phyloP scores from a whole-genome alignment of 441 rosid genomes.

The Macaranga tanarius region DNA sequence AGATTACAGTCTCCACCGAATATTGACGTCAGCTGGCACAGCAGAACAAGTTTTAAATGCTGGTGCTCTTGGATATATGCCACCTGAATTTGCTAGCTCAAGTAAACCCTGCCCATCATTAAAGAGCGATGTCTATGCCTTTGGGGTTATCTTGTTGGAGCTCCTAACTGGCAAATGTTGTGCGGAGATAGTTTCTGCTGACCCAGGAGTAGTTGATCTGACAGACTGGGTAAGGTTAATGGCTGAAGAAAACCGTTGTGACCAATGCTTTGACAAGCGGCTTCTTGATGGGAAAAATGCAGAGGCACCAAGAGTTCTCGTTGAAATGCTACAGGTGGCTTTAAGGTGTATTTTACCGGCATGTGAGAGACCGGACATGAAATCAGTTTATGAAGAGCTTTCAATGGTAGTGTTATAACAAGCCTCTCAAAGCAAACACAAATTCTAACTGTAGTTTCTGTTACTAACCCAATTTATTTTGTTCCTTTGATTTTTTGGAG shows the following conservation, averaged over 20 bases:
- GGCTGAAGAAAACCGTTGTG: constrained; percentile 64
- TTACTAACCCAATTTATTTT: constrained; percentile 30
- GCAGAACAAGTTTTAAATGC: constrained; percentile 81
- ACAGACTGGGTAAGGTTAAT: constrained; percentile 79
- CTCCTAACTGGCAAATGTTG: constrained; percentile 74
- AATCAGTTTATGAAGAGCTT: constrained; percentile 60
- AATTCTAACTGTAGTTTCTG: constrained; percentile 13
- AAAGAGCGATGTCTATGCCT: constrained; percentile 82
- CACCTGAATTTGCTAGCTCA: constrained; percentile 72
- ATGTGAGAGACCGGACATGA: constrained; percentile 79
- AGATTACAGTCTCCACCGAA: constrained; percentile 84
- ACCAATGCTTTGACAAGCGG: constrained; percentile 68
- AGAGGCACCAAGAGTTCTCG: constrained; percentile 38
- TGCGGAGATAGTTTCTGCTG: constrained; percentile 75
- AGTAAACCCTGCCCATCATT: constrained; percentile 69
- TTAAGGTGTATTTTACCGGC: constrained; percentile 72
- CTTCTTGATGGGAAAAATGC: constrained; percentile 31
- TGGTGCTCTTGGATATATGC: constrained; percentile 86
- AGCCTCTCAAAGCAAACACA: constrained; percentile 13
- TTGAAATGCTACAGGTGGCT: constrained; percentile 60
- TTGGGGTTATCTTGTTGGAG: constrained; percentile 88
- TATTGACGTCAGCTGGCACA: constrained; percentile 75
- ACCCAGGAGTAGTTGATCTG: constrained; percentile 75
- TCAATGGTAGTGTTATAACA: constrained; percentile 32
- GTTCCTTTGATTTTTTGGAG: constrained; percentile 7